phyloP scores from a whole-genome alignment of 345 rosid genomes.

The Aquilaria yunnanensis region DNA sequence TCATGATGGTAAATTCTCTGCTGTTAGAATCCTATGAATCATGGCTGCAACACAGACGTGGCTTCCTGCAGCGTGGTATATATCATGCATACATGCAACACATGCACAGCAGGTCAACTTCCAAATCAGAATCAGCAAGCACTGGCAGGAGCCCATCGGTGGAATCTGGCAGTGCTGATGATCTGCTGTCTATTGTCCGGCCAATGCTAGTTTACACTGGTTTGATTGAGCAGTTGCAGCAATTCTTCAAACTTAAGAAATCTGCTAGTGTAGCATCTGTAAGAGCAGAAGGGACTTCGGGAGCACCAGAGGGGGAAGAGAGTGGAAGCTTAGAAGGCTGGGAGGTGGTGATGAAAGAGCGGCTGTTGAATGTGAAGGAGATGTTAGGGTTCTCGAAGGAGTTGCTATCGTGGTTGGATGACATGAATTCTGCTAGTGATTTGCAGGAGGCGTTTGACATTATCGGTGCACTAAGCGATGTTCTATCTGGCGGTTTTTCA shows the following conservation, averaged over 20 bases:
- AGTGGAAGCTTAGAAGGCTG: constrained; percentile 56
- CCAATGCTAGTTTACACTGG: constrained; percentile 92
- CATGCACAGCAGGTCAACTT: constrained; percentile 56
- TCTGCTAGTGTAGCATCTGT: constrained; percentile 18
- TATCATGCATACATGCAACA: constrained; percentile 92
- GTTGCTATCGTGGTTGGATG: constrained; percentile 76
- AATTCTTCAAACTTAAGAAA: constrained; percentile 60
- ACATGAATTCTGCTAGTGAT: constrained; percentile 61
- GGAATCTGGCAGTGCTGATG: constrained; percentile 37
- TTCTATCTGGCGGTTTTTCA: constrained; percentile 58
- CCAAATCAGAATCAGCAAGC: constrained; percentile 42
- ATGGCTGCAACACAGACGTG: constrained; percentile 82
- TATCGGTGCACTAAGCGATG: constrained; percentile 68
- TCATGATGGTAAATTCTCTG: constrained; percentile 97
- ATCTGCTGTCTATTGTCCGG: constrained; percentile 55
- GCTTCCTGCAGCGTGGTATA: constrained; percentile 85
- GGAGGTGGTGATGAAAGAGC: constrained; percentile 79
- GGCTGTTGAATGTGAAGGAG: constrained; percentile 60
- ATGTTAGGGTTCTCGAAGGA: constrained; percentile 85
- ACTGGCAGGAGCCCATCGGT: constrained; percentile 24
- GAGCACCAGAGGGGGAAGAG: constrained; percentile 26
- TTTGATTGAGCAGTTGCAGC: constrained; percentile 89
- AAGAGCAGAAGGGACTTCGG: constrained; percentile 39
- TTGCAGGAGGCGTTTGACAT: constrained; percentile 91
- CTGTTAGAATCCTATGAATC: constrained; percentile 87